Percentiles rank a stretch among this genome's conserved stretches.
Conservation (phyloP, 2,329 filamentous ascomycete genomes). For the Conoideocrella luteorostrata region DNA sequence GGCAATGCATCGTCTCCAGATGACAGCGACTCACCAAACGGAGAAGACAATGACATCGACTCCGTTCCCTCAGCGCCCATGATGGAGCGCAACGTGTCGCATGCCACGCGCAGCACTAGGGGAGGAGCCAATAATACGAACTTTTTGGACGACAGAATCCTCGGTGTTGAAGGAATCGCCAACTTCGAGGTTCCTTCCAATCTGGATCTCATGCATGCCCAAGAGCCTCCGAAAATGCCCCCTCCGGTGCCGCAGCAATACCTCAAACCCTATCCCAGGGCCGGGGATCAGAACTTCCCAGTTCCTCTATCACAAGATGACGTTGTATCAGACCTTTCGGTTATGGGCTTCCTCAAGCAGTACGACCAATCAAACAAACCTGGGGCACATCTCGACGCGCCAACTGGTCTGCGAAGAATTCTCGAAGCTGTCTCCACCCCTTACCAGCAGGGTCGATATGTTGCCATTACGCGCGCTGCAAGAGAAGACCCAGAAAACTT, state of each 20-base stretch:
- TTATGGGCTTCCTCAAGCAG: constrained; percentile 52
- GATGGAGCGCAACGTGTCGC: constrained; percentile 60
- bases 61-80: constrained; percentile 41
- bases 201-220: constrained; percentile 47
- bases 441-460: constrained; percentile 40
- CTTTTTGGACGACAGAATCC: constrained; percentile 50
- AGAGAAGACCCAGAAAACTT: constrained; percentile 44
- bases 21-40: constrained; percentile 47
- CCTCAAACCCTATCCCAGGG: constrained; percentile 49
- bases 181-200: constrained; percentile 55
- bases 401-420: constrained; percentile 46
- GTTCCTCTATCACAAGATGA: constrained; percentile 44
- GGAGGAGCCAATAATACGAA: constrained; percentile 43
- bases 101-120: constrained; percentile 57
- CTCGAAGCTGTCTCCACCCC: constrained; percentile 49
- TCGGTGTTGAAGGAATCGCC: constrained; percentile 54
- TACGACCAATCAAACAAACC: constrained; percentile 48
- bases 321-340: constrained; percentile 46
- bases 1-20: constrained; percentile 44
- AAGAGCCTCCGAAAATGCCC: constrained; percentile 52
- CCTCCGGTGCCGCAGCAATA: constrained; percentile 51
- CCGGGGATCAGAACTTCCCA: constrained; percentile 51
- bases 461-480: constrained; percentile 39
- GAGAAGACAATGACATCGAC: constrained; percentile 44
- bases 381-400: constrained; percentile 49